Evolutionary conservation across 495 filamentous ascomycete species (phyloP).

Genomic region (Tuber borchii): DNA sequence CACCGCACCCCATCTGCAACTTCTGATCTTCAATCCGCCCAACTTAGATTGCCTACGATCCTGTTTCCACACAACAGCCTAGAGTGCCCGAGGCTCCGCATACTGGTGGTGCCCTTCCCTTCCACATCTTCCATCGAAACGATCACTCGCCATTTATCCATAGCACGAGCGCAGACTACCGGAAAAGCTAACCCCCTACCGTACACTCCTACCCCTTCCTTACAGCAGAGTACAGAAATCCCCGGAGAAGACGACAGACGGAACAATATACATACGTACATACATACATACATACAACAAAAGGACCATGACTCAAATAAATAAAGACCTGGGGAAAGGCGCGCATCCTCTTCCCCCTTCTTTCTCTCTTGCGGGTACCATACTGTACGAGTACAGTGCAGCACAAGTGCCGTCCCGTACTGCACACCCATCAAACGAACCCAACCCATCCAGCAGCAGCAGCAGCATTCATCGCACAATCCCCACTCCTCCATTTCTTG

Average conservation of each 20-base stretch:
- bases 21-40: neutral
- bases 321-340: neutral
- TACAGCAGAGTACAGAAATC: neutral
- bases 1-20: neutral
- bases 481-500: neutral
- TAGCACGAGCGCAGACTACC: neutral
- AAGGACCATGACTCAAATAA: slow-evolving; percentile 3
- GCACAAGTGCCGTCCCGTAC: neutral
- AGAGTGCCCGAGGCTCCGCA: neutral
- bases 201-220: neutral
- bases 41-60: neutral
- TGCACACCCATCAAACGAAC: neutral
- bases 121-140: neutral
- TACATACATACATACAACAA: neutral
- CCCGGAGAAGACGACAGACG: neutral
- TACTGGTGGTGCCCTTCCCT: neutral
- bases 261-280: neutral
- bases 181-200: neutral
- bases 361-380: neutral
- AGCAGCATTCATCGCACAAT: neutral
- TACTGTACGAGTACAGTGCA: too few relatives aligned
- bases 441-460: neutral
- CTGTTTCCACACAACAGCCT: neutral
- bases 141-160: neutral
- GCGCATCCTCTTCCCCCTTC: neutral